phyloP scores from a whole-genome alignment of 176 grass and related monocot species.

The Tuctoria greenei region DNA sequence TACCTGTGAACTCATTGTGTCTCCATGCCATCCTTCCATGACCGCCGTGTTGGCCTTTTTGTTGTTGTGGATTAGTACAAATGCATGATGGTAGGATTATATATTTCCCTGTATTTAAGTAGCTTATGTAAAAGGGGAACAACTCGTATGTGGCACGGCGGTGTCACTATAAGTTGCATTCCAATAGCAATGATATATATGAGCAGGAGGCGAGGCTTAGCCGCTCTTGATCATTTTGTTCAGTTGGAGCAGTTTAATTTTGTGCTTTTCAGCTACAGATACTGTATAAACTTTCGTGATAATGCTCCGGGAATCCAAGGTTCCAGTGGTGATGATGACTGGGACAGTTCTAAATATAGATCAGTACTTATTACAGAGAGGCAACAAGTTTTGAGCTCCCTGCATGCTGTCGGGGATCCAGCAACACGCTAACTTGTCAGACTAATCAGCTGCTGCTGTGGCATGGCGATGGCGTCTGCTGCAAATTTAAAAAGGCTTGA shows the following conservation, averaged over 20 bases:
- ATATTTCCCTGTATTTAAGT: neutral
- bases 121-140: slow-evolving; percentile 38
- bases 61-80: slow-evolving; percentile 11
- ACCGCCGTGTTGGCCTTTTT: neutral
- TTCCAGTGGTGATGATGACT: no score
- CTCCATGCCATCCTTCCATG: neutral
- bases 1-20: neutral
- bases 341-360: no score
- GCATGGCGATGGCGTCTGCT: neutral
- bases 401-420: slow-evolving; percentile 3
- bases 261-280: no score
- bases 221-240: no score
- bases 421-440: neutral
- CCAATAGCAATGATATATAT: neutral
- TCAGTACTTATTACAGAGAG: neutral
- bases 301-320: no score
- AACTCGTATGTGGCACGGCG: slow-evolving; percentile 12
- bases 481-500: neutral
- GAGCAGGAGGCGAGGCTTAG: neutral
- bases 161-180: neutral
- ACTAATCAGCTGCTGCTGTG: neutral
- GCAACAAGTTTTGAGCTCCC: neutral
- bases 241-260: no score
- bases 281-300: no score
- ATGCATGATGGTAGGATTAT: neutral